Evolutionary conservation across 495 filamentous ascomycete species (phyloP).

Genomic region (Podospora australis): DNA sequence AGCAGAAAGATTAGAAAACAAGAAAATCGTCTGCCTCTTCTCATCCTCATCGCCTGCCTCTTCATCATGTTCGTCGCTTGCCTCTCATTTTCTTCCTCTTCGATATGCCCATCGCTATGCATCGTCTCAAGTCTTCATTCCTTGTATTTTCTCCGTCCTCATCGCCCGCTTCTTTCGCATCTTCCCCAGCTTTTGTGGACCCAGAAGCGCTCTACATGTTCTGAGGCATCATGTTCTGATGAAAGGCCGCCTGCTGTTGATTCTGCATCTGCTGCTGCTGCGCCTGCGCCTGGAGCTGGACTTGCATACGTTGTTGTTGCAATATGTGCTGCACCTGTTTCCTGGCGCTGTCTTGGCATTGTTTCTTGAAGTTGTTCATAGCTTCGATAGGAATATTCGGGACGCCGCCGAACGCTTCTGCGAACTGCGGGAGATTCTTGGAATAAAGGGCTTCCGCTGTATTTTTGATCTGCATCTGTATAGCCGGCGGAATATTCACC

Average conservation of each 20-base stretch:
- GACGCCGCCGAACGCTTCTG: neutral
- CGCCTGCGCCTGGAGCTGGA: neutral
- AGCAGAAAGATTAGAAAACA: too few relatives aligned
- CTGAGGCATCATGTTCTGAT: neutral
- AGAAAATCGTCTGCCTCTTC: too few relatives aligned
- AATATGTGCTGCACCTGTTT: neutral
- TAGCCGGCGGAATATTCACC: too few relatives aligned
- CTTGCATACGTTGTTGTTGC: neutral
- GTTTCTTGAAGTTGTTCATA: neutral
- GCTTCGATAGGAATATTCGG: neutral
- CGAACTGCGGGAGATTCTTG: neutral
- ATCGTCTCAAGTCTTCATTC: too few relatives aligned
- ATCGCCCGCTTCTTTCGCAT: too few relatives aligned
- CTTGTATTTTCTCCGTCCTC: neutral
- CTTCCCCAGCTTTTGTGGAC: too few relatives aligned
- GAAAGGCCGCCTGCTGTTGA: neutral
- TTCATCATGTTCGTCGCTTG: too few relatives aligned
- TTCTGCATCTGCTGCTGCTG: slow-evolving; percentile 2
- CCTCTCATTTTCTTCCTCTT: too few relatives aligned
- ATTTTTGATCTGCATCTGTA: neutral
- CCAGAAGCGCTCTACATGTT: too few relatives aligned
- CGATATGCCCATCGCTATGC: too few relatives aligned
- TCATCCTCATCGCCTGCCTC: too few relatives aligned
- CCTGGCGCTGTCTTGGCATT: neutral
- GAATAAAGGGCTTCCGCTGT: neutral